These are phyloP conservation scores for Aspergillus hortae DNA, from an alignment of 2,329 filamentous ascomycete species.

Conservation along the genomic window DNA sequence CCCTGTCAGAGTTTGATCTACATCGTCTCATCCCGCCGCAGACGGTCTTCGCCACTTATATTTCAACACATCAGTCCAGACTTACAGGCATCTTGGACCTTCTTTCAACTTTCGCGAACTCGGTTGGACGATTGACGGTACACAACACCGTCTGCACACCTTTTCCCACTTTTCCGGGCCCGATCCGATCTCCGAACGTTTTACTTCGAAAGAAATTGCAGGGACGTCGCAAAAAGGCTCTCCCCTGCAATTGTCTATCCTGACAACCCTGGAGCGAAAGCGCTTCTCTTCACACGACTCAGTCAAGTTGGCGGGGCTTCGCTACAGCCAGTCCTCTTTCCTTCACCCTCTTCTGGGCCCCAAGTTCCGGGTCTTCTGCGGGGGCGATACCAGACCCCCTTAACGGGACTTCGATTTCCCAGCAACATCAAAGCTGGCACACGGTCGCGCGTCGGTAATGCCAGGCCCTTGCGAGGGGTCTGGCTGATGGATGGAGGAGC, in stretches of 20 bases:
- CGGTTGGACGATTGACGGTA: too few relatives aligned
- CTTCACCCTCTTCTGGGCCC: slow-evolving; percentile 89
- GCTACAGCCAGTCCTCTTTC: slow-evolving; percentile 67
- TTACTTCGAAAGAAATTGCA: not conserved
- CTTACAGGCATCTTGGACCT: too few relatives aligned
- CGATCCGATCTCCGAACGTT: not conserved
- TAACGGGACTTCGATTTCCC: slow-evolving; percentile 63
- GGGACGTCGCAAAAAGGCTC: slow-evolving; percentile 1
- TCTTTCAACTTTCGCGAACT: too few relatives aligned
- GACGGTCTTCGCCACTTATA: slow-evolving; percentile 5
- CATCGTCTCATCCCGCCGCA: not conserved
- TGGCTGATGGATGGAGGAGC: slow-evolving; percentile 39
- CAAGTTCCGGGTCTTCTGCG: slow-evolving; percentile 88
- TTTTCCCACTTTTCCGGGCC: too few relatives aligned
- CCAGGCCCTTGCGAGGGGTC: slow-evolving; percentile 42
- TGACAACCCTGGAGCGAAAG: slow-evolving; percentile 40
- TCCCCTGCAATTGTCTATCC: slow-evolving; percentile 11
- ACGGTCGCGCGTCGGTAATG: slow-evolving; percentile 34
- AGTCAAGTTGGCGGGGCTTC: slow-evolving; percentile 93
- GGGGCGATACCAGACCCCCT: slow-evolving; percentile 96
- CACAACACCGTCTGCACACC: too few relatives aligned
- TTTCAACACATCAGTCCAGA: slow-evolving; percentile 2
- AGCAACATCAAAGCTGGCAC: slow-evolving; percentile 30
- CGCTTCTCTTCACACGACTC: slow-evolving; percentile 45
- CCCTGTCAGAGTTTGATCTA: slow-evolving; percentile 6